These are phyloP conservation scores for Phytopythium vexans DNA, from an alignment of 352 stramenopile genomes.

Conservation along the genomic window DNA sequence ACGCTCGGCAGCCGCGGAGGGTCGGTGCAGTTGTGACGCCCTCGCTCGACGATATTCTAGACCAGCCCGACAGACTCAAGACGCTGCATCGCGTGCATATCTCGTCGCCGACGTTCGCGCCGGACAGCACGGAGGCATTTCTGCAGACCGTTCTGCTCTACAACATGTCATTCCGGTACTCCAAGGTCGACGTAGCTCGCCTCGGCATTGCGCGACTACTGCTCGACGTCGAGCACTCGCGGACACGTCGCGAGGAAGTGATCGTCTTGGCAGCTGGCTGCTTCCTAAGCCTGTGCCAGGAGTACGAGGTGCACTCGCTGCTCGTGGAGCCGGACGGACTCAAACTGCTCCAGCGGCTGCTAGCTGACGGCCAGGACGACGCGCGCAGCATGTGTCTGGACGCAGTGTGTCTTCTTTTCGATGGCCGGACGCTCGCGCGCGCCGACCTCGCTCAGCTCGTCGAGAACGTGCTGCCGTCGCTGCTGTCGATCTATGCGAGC, in stretches of 20 bases:
- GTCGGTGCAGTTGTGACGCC: too few relatives aligned
- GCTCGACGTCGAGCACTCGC: constrained; percentile 21
- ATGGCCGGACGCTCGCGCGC: constrained; percentile 40
- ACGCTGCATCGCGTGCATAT: constrained; percentile 45
- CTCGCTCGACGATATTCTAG: constrained; percentile 42
- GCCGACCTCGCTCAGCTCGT: constrained; percentile 38
- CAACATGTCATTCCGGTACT: constrained; percentile 73
- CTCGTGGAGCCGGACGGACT: constrained; percentile 29
- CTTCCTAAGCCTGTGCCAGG: constrained; percentile 67
- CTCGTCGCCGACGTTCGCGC: constrained; percentile 25
- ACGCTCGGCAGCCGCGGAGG: not conserved
- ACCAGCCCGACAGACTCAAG: constrained; percentile 39
- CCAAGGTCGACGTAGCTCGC: constrained; percentile 43
- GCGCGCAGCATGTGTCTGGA: constrained; percentile 53
- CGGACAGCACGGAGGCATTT: constrained; percentile 41
- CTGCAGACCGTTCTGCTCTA: constrained; percentile 69
- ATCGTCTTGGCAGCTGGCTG: constrained; percentile 40
- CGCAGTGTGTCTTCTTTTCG: constrained; percentile 64
- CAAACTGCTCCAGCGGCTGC: constrained; percentile 25
- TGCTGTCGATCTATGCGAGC: not conserved
- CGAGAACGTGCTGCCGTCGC: too few relatives aligned
- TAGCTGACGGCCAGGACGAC: constrained; percentile 36
- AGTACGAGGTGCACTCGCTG: constrained; percentile 50
- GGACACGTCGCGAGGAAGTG: constrained; percentile 6
- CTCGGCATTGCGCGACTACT: constrained; percentile 32